phyloP scores from a whole-genome alignment of 139 green algal species.

The Trebouxia sp. region DNA sequence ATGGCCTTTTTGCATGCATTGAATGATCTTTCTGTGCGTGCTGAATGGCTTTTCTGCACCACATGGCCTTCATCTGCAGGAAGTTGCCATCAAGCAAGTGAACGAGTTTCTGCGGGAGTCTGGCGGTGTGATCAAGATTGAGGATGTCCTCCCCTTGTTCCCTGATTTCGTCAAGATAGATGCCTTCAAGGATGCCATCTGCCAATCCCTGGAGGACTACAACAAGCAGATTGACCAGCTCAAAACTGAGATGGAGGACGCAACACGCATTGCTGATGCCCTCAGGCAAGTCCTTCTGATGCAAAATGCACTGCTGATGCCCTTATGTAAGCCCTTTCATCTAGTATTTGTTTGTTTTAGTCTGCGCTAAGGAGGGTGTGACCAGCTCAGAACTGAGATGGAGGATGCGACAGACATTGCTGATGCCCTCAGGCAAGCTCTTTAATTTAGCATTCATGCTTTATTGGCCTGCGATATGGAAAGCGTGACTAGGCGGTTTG shows the following conservation, averaged over 20 bases:
- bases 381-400: conserved; percentile 61
- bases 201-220: conserved; percentile 84
- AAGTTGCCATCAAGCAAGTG: conserved; percentile 61
- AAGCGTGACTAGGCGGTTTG: too few relatives aligned
- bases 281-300: conserved; percentile 46
- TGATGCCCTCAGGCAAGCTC: conserved; percentile 68
- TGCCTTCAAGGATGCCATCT: conserved; percentile 92
- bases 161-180: conserved; percentile 96
- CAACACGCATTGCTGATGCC: conserved; percentile 76
- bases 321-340: too few relatives aligned
- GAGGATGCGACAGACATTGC: conserved; percentile 75
- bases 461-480: too few relatives aligned
- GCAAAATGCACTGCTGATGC: too few relatives aligned
- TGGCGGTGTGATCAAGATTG: conserved; percentile 85
- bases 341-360: too few relatives aligned
- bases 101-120: conserved; percentile 71
- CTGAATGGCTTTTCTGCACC: too few relatives aligned
- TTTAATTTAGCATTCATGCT: too few relatives aligned
- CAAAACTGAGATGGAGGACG: conserved; percentile 62
- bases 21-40: too few relatives aligned
- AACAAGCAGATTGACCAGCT: conserved; percentile 78
- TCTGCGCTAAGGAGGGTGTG: too few relatives aligned
- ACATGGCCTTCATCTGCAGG: conserved; percentile 40
- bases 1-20: too few relatives aligned
- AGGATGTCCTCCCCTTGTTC: conserved; percentile 97